A percentile compares a stretch with the other conserved stretches of the same genome.
These are phyloP conservation scores for Arthrobotrys conoides DNA, from an alignment of 2,329 filamentous ascomycete species.

Conservation along the genomic window DNA sequence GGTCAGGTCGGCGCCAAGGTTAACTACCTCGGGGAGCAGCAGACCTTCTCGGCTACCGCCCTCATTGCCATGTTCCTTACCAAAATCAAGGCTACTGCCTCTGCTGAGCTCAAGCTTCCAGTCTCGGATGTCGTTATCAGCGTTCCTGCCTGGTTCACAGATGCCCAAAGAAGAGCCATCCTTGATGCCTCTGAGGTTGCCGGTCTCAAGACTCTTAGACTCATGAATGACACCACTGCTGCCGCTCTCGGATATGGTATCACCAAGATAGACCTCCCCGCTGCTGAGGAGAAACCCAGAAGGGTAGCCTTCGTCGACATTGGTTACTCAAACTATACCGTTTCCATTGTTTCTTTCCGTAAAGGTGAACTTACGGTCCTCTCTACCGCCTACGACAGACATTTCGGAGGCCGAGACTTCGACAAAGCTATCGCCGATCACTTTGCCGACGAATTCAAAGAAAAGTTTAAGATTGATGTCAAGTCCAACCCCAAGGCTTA, in stretches of 20 bases:
- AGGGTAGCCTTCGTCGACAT: slow-evolving; percentile 94
- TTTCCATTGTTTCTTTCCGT: slow-evolving; percentile 93
- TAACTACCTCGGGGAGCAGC: slow-evolving; percentile 91
- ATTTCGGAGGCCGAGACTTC: slow-evolving; percentile 97
- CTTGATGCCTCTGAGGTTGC: slow-evolving; percentile 94
- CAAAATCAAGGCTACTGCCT: slow-evolving; percentile 91
- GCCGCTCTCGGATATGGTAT: slow-evolving; percentile 97
- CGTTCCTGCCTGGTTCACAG: slow-evolving; percentile 97
- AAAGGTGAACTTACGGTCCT: slow-evolving; percentile 97
- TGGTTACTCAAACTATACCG: slow-evolving; percentile 95
- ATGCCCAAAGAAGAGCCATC: slow-evolving; percentile 88
- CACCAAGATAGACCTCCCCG: slow-evolving; percentile 93
- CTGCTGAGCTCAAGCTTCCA: slow-evolving; percentile 87
- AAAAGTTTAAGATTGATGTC: slow-evolving; percentile 98
- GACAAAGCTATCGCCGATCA: slow-evolving; percentile 95
- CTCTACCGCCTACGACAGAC: slow-evolving; percentile 90
- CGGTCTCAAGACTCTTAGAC: slow-evolving; percentile 88
- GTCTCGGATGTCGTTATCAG: slow-evolving; percentile 95
- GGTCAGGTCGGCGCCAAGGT: slow-evolving; percentile 97
- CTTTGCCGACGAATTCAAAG: slow-evolving; percentile 94
- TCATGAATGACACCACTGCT: slow-evolving; percentile 98
- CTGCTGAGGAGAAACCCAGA: slow-evolving; percentile 89
- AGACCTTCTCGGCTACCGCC: slow-evolving; percentile 94
- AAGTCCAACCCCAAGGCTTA: slow-evolving; percentile 89
- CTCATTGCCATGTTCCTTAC: slow-evolving; percentile 94